Base-by-base conservation (phyloP, 495 filamentous ascomycete genomes). In the Neurospora cerealis region DNA sequence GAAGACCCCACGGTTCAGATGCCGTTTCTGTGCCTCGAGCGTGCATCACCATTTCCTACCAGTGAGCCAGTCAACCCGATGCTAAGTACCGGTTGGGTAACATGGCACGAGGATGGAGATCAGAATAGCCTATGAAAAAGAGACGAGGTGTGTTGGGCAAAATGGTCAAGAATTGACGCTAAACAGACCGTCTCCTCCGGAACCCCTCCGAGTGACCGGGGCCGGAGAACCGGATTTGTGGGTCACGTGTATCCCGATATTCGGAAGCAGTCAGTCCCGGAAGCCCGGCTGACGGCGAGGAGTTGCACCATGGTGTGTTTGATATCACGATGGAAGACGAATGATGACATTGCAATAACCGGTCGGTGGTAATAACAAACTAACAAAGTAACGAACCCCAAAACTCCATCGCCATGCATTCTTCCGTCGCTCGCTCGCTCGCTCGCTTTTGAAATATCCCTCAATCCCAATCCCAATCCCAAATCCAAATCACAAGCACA, bases 91-190 rank as follows among this genome's bases (percentile, higher is more conserved):
- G 46, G 46, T 54, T 15, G 21, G 46, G 46, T 54, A 54, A 13
- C 21, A 54, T 54, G 46, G 21, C 46, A 54, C 21, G 46, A 54
- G 46, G 46, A 24, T 48, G 44, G 9, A 24, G 4, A 24, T 46
- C 8, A 5, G 19, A 46, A 46, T 21, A 7, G 19, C 19, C 7
- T 44, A 48, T 24, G 42, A 4, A 15, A 44, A 44, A 46, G 5
- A 10, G 40, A 9, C 19, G 8, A 10, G 3, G 3, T 21, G 3
- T 48, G 2, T 48, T n/a, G 44, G 10, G 11, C 0, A 21, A 21
- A 4, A 10, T 5, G n/a, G 0, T 10, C 1, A 10, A 3, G 17
- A 48, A 24, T 0, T 28, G 10, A 21, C 46, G 21, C 4, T 0
- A 11, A 54, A 62, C n/a, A 24, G 13, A 62, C 13, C 13, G 15